Evolutionary conservation across 495 filamentous ascomycete species (phyloP).

Genomic region (Aspergillus nidulans): DNA sequence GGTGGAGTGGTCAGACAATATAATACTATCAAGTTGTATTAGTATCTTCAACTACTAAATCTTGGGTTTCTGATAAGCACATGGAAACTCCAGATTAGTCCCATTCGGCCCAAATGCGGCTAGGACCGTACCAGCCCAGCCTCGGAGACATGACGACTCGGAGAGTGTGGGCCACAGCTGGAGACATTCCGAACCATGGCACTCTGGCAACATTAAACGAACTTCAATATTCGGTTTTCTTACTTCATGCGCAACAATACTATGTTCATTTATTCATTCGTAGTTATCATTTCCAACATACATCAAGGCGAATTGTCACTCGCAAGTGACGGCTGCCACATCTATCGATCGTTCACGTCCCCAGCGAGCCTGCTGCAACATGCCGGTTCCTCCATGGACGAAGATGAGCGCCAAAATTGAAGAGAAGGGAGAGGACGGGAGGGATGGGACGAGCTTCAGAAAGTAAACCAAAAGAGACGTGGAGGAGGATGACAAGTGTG

Average conservation of each 20-base stretch:
- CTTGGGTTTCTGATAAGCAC: neutral
- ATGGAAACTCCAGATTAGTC: no score
- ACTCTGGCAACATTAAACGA: neutral
- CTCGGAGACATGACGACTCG: neutral
- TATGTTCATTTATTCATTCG: conserved; percentile 15
- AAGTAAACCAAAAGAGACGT: conserved; percentile 1
- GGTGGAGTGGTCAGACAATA: neutral
- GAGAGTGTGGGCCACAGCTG: neutral
- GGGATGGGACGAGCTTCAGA: neutral
- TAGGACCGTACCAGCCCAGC: no score
- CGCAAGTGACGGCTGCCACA: conserved; percentile 42
- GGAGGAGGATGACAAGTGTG: neutral
- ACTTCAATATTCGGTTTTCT: neutral
- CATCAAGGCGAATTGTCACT: conserved; percentile 19
- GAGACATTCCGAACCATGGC: conserved; percentile 1
- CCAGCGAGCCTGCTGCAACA: conserved; percentile 3
- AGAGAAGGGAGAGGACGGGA: conserved; percentile 2
- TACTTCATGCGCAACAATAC: neutral
- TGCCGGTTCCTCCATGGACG: conserved; percentile 6
- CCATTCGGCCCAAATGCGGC: no score
- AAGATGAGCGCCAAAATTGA: conserved; percentile 36
- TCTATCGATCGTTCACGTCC: conserved; percentile 10
- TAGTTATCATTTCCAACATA: conserved; percentile 19
- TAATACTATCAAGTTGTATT: neutral
- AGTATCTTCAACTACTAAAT: neutral